Conservation (phyloP, 2,329 filamentous ascomycete species). For the Aureobasidium sp. region DNA sequence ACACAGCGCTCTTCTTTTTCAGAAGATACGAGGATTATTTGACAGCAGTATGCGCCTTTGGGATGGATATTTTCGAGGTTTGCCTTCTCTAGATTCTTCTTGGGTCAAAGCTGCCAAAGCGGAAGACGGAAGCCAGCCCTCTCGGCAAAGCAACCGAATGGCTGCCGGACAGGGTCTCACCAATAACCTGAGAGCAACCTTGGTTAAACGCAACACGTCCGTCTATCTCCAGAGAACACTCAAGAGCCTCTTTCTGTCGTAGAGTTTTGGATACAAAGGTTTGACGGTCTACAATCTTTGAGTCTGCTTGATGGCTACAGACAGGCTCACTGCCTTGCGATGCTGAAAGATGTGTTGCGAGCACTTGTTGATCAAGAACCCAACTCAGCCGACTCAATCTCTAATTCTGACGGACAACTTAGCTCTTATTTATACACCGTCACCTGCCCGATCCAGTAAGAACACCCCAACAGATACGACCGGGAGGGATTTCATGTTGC, state of each 20-base stretch:
- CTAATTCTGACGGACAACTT: not conserved
- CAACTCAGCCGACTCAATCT: not conserved
- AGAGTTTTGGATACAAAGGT: not conserved
- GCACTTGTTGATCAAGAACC: not conserved
- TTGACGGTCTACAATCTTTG: not conserved
- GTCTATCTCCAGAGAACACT: not conserved
- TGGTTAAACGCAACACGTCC: not conserved
- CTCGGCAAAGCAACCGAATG: slow-evolving; percentile 7
- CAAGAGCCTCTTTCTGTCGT: not conserved
- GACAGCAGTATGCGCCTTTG: not conserved
- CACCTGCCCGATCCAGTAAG: slow-evolving; percentile 3
- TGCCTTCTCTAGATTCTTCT: not conserved
- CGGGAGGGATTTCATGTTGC: not conserved
- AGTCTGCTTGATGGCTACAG: not conserved
- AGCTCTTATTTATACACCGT: not conserved
- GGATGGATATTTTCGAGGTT: not conserved
- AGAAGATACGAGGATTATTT: slow-evolving; percentile 6
- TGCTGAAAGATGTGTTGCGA: not conserved
- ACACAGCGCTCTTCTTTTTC: slow-evolving; percentile 1
- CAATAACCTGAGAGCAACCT: not conserved
- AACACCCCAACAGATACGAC: not conserved
- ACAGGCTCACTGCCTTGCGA: not conserved
- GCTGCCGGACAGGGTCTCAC: not conserved
- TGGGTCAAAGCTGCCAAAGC: slow-evolving; percentile 8
- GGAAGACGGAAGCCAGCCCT: slow-evolving; percentile 13